phyloP scores from a whole-genome alignment of 495 filamentous ascomycete genomes.

The Podospora tetraspora region DNA sequence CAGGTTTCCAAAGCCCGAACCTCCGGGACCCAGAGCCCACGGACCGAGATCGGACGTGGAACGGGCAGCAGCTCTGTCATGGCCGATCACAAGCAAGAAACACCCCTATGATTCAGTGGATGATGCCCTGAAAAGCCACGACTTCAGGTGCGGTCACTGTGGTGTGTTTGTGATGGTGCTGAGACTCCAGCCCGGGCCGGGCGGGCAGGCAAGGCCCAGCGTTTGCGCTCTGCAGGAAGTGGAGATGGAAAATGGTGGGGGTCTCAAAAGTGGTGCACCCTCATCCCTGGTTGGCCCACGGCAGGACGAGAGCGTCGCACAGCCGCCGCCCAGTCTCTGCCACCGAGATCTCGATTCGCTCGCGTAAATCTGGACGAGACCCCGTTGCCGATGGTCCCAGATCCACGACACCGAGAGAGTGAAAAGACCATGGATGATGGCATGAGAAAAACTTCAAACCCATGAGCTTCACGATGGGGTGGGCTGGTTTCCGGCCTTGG shows the following conservation, averaged over 20 bases:
- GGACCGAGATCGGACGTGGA: too few species aligned
- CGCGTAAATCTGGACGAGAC: not conserved
- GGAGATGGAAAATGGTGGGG: not conserved
- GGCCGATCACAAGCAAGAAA: not conserved
- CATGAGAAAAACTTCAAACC: not conserved
- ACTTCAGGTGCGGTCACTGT: not conserved
- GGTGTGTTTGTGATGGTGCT: not conserved
- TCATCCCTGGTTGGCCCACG: not conserved
- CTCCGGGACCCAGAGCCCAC: too few species aligned
- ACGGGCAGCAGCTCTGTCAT: not conserved
- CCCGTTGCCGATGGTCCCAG: not conserved
- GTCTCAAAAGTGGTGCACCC: not conserved
- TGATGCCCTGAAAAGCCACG: not conserved
- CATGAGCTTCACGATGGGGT: not conserved
- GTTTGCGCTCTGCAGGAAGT: not conserved
- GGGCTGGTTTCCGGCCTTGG: not conserved
- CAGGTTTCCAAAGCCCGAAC: too few species aligned
- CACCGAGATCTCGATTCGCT: not conserved
- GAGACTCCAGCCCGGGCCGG: not conserved
- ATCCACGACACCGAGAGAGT: not conserved
- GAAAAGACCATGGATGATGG: not conserved
- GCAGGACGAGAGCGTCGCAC: not conserved
- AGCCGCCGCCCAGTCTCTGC: not conserved
- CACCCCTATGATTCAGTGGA: not conserved
- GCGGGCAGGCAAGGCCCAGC: not conserved